These are phyloP conservation scores for Seminavis robusta DNA, from an alignment of 108 stramenopile species.

Conservation along the genomic window DNA sequence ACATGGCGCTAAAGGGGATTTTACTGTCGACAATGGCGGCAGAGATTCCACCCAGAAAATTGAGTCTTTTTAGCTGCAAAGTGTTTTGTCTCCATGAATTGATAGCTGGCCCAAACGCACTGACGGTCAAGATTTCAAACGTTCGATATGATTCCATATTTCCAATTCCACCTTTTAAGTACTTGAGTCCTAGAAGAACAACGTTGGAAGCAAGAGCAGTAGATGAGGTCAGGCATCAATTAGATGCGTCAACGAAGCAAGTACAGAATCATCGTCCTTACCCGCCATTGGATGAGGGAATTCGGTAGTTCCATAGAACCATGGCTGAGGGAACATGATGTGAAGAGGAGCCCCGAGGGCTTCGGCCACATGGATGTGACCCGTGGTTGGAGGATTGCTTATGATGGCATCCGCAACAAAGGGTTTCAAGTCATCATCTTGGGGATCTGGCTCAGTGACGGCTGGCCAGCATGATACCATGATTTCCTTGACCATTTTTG, in stretches of 20 bases:
- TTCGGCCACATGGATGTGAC: conserved; percentile 83
- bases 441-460: conserved; percentile 54
- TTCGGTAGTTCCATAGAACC: conserved; percentile 60
- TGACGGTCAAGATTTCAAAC: conserved; percentile 41
- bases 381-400: conserved; percentile 71
- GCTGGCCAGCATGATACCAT: conserved; percentile 63
- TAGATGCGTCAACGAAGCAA: too few relatives aligned
- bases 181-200: conserved; percentile 53
- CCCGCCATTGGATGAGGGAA: conserved; percentile 81
- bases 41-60: conserved; percentile 27
- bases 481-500: conserved; percentile 60
- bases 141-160: conserved; percentile 39
- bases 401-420: conserved; percentile 77
- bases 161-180: conserved; percentile 9
- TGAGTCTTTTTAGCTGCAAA: conserved; percentile 29
- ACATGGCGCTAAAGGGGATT: conserved; percentile 80
- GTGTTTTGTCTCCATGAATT: conserved; percentile 40
- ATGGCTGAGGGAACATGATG: conserved; percentile 88
- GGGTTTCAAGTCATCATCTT: conserved; percentile 23
- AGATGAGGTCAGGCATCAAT: too few relatives aligned
- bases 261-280: too few relatives aligned
- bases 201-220: too few relatives aligned
- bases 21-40: too few relatives aligned
- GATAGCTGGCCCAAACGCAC: conserved; percentile 20
- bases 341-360: conserved; percentile 79